Base-by-base conservation (phyloP, 768 basidiomycete species). In the Pleurotus sapidus region DNA sequence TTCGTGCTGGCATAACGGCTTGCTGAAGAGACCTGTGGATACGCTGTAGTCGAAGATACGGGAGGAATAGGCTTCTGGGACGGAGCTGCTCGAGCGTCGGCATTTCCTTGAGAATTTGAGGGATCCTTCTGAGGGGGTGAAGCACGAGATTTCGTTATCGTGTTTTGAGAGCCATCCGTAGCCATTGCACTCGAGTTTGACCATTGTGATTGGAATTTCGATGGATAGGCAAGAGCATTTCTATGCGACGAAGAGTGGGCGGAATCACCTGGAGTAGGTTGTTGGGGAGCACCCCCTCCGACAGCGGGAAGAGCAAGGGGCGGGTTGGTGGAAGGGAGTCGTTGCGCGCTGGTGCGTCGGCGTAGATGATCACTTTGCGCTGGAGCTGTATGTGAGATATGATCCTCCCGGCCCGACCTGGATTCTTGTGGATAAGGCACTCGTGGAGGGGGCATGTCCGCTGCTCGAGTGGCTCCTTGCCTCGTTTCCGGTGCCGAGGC, bases 121-220 rank as follows among this genome's bases (percentile, higher is more conserved):
- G 49, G 27, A 15, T 45, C 42, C 20, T 7, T 11, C 5, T 23
- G 42, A 23, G 42, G 9, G 34, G 20, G 49, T n/a, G 49, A 30
- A n/a, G 49, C n/a, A 24, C 49, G 49, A 15, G 49, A 39, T 24
- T 54, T 54, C 11, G 39, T 42, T 12, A 54, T n/a, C 14, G 39
- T 54, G 15, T n/a, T 42, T n/a, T 54, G 51, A 20, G 39, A 54
- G 15, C 51, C 51, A 54, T 54, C 51, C 5, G 51, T 42, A 39
- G 51, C 51, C 39, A 37, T 39, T 7, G 51, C 51, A 24, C 51
- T 54, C 15, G 51, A 54, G 24, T 23, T 42, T 11, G 51, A 54
- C 51, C 51, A 54, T 42, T 54, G 51, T 15, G 34, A 38, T n/a
- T 54, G 51, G 12, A 54, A 23, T 17, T 40, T 54, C 12, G 51